phyloP scores from a whole-genome alignment of 2,329 filamentous ascomycete species.

The Trichophyton simii region DNA sequence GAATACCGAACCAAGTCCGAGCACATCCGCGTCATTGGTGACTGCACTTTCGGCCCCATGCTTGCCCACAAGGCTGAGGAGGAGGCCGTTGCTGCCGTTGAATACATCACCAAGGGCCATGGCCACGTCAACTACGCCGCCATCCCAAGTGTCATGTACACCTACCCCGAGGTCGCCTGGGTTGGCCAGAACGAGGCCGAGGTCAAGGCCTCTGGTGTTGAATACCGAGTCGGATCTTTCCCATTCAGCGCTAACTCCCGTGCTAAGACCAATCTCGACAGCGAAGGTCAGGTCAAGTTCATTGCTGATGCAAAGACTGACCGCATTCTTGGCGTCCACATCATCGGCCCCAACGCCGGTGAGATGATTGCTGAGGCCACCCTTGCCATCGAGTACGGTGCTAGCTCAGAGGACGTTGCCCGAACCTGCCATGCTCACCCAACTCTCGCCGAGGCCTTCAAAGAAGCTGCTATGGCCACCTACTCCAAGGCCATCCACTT shows the following conservation, averaged over 20 bases:
- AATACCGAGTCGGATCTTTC: constrained; percentile 89
- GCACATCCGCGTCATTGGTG: constrained; percentile 93
- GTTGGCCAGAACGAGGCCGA: constrained; percentile 96
- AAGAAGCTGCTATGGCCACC: constrained; percentile 98
- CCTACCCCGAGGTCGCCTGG: constrained; percentile 95
- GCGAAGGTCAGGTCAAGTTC: constrained; percentile 94
- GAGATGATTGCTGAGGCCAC: constrained; percentile 99
- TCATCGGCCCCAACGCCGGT: constrained; percentile 87
- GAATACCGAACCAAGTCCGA: constrained; percentile 97
- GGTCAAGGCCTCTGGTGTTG: constrained; percentile 74
- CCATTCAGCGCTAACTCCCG: constrained; percentile 97
- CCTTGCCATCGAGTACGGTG: constrained; percentile 89
- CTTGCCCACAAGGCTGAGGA: constrained; percentile 99
- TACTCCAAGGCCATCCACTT: constrained; percentile 94
- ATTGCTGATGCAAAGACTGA: constrained; percentile 93
- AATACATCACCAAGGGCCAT: constrained; percentile 96
- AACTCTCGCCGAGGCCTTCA: constrained; percentile 92
- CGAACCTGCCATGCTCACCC: constrained; percentile 95
- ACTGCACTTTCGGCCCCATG: constrained; percentile 96
- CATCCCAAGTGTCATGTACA: constrained; percentile 99
- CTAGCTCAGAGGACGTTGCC: constrained; percentile 85
- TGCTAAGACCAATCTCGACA: constrained; percentile 96
- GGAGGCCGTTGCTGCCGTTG: constrained; percentile 84
- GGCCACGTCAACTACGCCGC: constrained; percentile 98
- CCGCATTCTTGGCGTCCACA: constrained; percentile 87